These are phyloP conservation scores for Epichloe amarillans DNA, from an alignment of 2,329 filamentous ascomycete species.

Conservation along the genomic window DNA sequence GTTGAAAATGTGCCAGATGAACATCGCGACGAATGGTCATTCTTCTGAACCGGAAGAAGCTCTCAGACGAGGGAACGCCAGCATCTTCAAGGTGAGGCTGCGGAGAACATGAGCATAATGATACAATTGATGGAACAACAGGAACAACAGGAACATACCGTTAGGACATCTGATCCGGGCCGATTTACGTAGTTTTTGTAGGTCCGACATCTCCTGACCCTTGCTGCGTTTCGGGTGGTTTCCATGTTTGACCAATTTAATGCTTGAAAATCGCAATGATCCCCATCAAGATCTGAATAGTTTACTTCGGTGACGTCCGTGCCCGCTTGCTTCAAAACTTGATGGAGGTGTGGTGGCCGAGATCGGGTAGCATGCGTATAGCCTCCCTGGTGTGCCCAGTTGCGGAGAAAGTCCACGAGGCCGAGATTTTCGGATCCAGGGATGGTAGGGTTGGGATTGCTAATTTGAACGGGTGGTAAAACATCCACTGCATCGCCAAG, in stretches of 20 bases:
- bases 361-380: constrained; percentile 13
- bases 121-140: neutral
- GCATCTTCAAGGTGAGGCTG: constrained; percentile 9
- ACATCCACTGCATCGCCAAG: neutral
- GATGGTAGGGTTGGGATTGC: constrained; percentile 22
- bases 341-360: constrained; percentile 15
- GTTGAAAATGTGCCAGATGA: constrained; percentile 50
- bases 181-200: constrained; percentile 48
- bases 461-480: constrained; percentile 12
- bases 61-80: constrained; percentile 26
- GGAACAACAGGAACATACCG: constrained; percentile 30
- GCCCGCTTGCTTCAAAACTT: constrained; percentile 19
- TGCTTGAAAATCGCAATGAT: constrained; percentile 44
- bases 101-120: neutral
- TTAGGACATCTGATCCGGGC: constrained; percentile 31
- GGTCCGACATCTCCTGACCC: constrained; percentile 30
- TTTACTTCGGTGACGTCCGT: constrained; percentile 13
- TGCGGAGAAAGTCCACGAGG: constrained; percentile 34
- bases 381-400: constrained; percentile 29
- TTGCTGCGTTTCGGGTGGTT: constrained; percentile 35
- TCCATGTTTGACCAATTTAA: constrained; percentile 42
- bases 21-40: constrained; percentile 42
- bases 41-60: constrained; percentile 44
- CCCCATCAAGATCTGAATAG: constrained; percentile 38
- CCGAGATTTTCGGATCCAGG: constrained; percentile 37